A percentile compares a stretch with the other conserved stretches of the same genome.
These are phyloP conservation scores for Stachybotrys elegans DNA, from an alignment of 2,329 filamentous ascomycete genomes.

Conservation along the genomic window DNA sequence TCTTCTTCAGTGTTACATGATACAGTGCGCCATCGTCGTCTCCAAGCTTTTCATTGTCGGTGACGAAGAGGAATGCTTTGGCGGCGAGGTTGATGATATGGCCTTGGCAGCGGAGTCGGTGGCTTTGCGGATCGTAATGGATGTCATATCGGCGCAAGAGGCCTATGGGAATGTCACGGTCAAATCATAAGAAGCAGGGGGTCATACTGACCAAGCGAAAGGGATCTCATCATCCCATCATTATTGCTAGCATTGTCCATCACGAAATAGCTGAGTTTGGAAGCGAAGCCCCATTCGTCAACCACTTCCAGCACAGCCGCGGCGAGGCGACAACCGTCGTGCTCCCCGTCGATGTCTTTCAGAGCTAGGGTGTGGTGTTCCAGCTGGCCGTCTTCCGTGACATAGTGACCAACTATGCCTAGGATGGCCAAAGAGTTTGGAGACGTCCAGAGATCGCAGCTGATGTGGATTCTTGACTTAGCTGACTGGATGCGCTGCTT, in stretches of 20 bases:
- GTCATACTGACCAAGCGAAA: slow-evolving; percentile 3
- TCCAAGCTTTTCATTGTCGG: slow-evolving; percentile 6
- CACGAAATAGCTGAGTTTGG: slow-evolving; percentile 7
- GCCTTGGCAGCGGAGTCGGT: slow-evolving; percentile 5
- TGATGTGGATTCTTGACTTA: slow-evolving; percentile 1
- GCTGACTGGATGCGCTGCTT: background rate
- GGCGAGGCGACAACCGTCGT: slow-evolving; percentile 7
- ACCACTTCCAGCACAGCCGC: slow-evolving; percentile 5
- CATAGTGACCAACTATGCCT: background rate
- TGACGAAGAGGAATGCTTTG: slow-evolving; percentile 8
- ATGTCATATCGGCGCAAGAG: slow-evolving; percentile 6
- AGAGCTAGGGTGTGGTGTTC: background rate
- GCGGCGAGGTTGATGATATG: slow-evolving; percentile 6
- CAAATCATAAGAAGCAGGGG: slow-evolving; percentile 2
- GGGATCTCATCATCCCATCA: slow-evolving; percentile 5
- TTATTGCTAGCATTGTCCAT: slow-evolving; percentile 8
- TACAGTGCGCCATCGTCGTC: slow-evolving; percentile 3
- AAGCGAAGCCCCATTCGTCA: slow-evolving; percentile 6
- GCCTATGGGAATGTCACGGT: slow-evolving; percentile 5
- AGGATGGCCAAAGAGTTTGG: background rate
- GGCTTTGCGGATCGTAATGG: slow-evolving; percentile 5
- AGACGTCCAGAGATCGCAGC: slow-evolving; percentile 1
- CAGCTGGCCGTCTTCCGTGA: background rate
- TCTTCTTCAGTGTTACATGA: slow-evolving; percentile 4
- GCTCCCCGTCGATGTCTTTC: slow-evolving; percentile 6